These are phyloP conservation scores for Arachis hypogaea DNA, from an alignment of 306 rosid genomes.

Conservation along the genomic window DNA sequence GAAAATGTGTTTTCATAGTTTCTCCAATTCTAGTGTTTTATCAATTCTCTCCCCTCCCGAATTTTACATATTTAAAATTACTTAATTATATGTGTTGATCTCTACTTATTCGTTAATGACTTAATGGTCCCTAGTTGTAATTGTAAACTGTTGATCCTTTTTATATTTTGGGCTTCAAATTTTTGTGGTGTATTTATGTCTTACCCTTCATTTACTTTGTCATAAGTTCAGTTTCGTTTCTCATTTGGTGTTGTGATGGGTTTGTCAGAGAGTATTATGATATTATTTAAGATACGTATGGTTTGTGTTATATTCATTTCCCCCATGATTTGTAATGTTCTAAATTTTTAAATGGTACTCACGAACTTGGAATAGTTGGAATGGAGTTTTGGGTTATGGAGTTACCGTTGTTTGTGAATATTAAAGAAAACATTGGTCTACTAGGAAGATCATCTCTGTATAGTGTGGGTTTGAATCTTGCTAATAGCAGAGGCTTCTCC, in stretches of 20 bases:
- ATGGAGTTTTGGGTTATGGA: neutral
- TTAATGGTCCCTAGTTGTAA: neutral
- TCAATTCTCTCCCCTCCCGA: neutral
- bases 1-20: neutral
- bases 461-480: no score
- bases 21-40: conserved; percentile 30
- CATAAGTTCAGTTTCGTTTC: neutral
- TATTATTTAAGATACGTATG: neutral
- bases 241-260: neutral
- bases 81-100: conserved; percentile 3
- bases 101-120: neutral
- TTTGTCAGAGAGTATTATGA: neutral
- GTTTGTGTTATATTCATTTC: neutral
- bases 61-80: neutral
- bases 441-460: no score
- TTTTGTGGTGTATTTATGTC: neutral
- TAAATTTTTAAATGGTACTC: neutral
- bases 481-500: no score
- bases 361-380: neutral
- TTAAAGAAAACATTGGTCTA: no score
- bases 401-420: neutral
- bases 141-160: neutral
- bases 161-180: neutral
- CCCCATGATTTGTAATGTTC: neutral
- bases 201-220: no score